Evolutionary conservation across 2,329 filamentous ascomycete species (phyloP).

Genomic region (Monosporascus sp.): DNA sequence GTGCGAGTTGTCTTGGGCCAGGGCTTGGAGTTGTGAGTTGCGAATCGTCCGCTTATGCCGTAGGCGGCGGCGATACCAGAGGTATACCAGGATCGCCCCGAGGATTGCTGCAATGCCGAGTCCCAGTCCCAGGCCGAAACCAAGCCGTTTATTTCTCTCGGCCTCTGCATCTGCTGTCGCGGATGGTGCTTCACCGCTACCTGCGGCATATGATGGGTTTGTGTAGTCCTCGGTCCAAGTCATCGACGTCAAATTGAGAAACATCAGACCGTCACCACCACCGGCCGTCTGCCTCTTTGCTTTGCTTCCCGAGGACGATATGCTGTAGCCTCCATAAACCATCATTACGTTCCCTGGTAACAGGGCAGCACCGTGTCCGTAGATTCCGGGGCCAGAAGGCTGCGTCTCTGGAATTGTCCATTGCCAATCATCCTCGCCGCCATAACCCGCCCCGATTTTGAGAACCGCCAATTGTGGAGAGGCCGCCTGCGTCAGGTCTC

Average conservation of each 20-base stretch:
- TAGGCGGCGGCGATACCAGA: constrained; percentile 46
- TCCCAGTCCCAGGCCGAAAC: constrained; percentile 61
- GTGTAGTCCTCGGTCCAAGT: constrained; percentile 47
- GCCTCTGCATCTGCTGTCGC: constrained; percentile 4
- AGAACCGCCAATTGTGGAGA: constrained; percentile 76
- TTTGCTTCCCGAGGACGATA: constrained; percentile 30
- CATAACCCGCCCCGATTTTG: constrained; percentile 69
- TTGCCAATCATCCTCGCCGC: constrained; percentile 63
- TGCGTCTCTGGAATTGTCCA: constrained; percentile 60
- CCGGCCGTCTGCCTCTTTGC: constrained; percentile 27
- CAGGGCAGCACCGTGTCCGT: constrained; percentile 58
- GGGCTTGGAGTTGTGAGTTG: constrained; percentile 42
- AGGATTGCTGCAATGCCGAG: constrained; percentile 53
- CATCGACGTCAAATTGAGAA: constrained; percentile 55
- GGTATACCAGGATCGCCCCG: constrained; percentile 38
- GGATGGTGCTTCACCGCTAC: background rate
- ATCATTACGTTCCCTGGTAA: constrained; percentile 65
- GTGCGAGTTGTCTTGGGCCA: constrained; percentile 44
- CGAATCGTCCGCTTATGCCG: constrained; percentile 28
- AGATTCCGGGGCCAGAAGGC: constrained; percentile 43
- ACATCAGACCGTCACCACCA: constrained; percentile 29
- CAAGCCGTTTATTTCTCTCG: constrained; percentile 39
- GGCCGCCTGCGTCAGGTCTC: constrained; percentile 69
- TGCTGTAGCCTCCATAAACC: constrained; percentile 58
- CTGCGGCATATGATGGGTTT: constrained; percentile 32